Percentiles rank a stretch among this genome's conserved stretches.
Conservation (phyloP, 2,329 filamentous ascomycete species). For the Fusarium pseudocircinatum region DNA sequence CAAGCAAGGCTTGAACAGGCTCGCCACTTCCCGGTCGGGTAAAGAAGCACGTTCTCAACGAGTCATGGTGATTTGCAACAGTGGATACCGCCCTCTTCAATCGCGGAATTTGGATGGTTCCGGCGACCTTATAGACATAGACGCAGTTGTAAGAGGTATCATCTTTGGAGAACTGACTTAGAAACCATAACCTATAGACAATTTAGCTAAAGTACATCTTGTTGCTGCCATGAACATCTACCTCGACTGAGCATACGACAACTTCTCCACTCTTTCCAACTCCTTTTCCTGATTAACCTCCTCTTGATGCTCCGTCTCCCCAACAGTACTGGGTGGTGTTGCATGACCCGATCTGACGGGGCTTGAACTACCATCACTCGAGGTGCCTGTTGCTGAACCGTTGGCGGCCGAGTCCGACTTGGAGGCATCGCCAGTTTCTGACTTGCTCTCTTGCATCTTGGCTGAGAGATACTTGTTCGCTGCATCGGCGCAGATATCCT, state of each 20-base stretch:
- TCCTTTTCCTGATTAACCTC: not conserved
- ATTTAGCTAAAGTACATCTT: not conserved
- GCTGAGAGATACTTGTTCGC: conserved; percentile 4
- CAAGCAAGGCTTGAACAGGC: not conserved
- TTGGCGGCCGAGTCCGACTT: not conserved
- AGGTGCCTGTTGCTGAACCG: not conserved
- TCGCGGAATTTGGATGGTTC: not conserved
- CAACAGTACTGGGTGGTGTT: not conserved
- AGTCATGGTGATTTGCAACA: not conserved
- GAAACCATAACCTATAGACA: conserved; percentile 2
- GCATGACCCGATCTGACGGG: not conserved
- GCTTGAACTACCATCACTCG: not conserved
- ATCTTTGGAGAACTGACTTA: conserved; percentile 2
- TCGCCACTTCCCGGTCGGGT: not conserved
- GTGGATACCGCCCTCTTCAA: not conserved
- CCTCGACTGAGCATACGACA: conserved; percentile 1
- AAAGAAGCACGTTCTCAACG: not conserved
- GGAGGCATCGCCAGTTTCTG: not conserved
- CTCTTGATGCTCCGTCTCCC: not conserved
- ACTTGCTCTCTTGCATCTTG: not conserved
- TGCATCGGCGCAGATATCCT: not conserved
- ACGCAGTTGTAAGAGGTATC: not conserved
- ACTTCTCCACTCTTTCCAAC: not conserved
- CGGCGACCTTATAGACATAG: not conserved
- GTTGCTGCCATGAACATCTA: not conserved